Base-by-base conservation (phyloP, 2,329 filamentous ascomycete genomes). In the Exophiala sp. region DNA sequence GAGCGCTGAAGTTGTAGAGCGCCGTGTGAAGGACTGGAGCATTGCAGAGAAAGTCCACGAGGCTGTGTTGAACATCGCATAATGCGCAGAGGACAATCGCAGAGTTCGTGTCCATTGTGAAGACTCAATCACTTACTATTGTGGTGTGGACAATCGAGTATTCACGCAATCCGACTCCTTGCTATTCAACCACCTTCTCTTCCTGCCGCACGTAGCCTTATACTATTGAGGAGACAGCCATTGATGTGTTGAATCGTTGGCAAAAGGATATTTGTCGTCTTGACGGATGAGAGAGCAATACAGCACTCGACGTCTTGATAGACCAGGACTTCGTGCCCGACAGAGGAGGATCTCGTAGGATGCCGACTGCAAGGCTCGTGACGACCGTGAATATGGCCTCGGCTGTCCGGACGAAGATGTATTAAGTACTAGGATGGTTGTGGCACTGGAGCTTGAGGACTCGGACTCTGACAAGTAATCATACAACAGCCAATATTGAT, bases 141-240 rank as follows among this genome's bases (percentile, higher is more conserved):
- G 20, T 47, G 52, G 21, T 47, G 45, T 14, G 36, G 35, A 42
- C 38, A 50, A 50, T 46, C n/a, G 47, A 5, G 33, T 50, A 16
- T 43, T 44, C 50, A 34, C 21, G 33, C 46, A 44, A 20, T 29
- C 24, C 24, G 3, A n/a, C 29, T 33, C 43, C 39, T 39, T 45
- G 36, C 55, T 49, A 52, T 58, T 56, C 49, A 55, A 38, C 46
- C 46, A 51, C 49, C 57, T 54, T 50, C 52, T 52, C 53, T 54
- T 38, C 35, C 46, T 59, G 47, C 49, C 57, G 47, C 53, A 59
- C 53, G 53, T 53, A 40, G 38, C 36, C 12, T 40, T 41, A 42
- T 36, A n/a, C 21, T 40, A 46, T 16, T n/a, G 39, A 24, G 24
- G 40, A 46, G 41, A 20, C 24, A 24, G 38, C 52, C 53, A 47